A percentile compares a stretch with the other conserved stretches of the same genome.
Conservation (phyloP, 306 rosid genomes). For the Begonia loranthoides region DNA sequence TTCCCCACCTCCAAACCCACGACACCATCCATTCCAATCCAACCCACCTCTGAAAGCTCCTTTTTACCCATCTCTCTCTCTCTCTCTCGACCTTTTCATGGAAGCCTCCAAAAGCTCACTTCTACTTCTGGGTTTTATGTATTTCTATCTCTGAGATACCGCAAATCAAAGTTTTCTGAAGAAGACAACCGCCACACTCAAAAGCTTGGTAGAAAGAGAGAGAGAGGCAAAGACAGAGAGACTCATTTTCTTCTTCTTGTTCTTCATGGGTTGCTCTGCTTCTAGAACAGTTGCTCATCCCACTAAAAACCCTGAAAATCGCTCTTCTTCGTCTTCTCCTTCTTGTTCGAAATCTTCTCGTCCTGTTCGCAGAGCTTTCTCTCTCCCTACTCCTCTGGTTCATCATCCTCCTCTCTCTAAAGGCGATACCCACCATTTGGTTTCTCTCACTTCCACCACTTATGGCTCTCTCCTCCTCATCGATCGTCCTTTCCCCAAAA, state of each 20-base stretch:
- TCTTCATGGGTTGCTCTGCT: conserved; percentile 81
- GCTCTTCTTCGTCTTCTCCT: conserved; percentile 9
- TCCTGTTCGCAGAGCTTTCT: conserved; percentile 29
- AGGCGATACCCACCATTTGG: conserved; percentile 81
- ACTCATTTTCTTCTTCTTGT: background rate
- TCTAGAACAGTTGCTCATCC: conserved; percentile 46
- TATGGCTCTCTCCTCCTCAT: conserved; percentile 60
- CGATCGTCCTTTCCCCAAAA: conserved; percentile 28
- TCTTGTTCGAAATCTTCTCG: conserved; percentile 27
- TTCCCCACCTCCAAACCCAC: too few relatives aligned
- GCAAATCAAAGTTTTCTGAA: conserved; percentile 9
- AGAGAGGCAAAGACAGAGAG: background rate
- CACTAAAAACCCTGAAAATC: conserved; percentile 17
- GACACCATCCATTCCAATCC: too few relatives aligned
- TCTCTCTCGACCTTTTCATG: conserved; percentile 17
- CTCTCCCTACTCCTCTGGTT: conserved; percentile 49
- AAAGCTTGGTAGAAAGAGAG: conserved; percentile 5
- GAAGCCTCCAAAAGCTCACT: conserved; percentile 13
- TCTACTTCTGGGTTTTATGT: background rate
- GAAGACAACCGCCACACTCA: background rate
- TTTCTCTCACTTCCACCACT: conserved; percentile 81
- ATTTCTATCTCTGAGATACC: conserved; percentile 2
- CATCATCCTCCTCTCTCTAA: conserved; percentile 69
- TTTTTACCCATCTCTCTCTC: conserved; percentile 2
- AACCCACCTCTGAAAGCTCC: too few relatives aligned